Base-by-base conservation (phyloP, 129 eudicot species). In the Flaveria bidentis region DNA sequence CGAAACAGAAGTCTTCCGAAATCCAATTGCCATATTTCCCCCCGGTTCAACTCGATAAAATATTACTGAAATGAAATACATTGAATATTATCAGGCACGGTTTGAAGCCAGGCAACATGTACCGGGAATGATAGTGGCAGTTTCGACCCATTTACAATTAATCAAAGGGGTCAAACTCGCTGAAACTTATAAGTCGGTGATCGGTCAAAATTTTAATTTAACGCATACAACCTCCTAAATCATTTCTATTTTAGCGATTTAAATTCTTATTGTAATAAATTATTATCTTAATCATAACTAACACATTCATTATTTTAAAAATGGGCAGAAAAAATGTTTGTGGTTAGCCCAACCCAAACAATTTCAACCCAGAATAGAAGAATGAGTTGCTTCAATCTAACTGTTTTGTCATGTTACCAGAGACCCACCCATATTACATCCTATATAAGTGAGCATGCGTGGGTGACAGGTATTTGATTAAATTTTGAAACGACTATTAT, bases 11-110 rank as follows among this genome's bases (percentile, higher is more conserved):
- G 81, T 75, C 86, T 82, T 91, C 73, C 78, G 71, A 30, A 79
- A 73, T 71, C 87, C 92, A 65, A 91, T 85, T 67, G 86, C 84
- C 83, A 88, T 61, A 75, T 56, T 81, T 28, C 87, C 87, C 66
- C 80, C 92, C 0, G 94, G 88, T 78, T 86, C 89, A 71, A 63
- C 71, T 36, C 85, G 86, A 78, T 85, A 88, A 77, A 91, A 91
- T 47, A 85, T 81, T 79, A 86, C 97, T 91, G 81, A 45, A 80
- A 74, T 65, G 45, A 69, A 61, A 83, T 18, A 82, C 10, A 74
- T 23, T 53, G 28, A 9, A 56, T 12, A 23, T 25, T 25, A 25
- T 23, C 39, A 10, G 39, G 2, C 13, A 60, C n/a, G 12, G 41
- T 11, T 25, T 60, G 67, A 25, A 60, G 17, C 67, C 67, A 60